phyloP scores from a whole-genome alignment of 108 stramenopile species.

The Stephanodiscus triporus region DNA sequence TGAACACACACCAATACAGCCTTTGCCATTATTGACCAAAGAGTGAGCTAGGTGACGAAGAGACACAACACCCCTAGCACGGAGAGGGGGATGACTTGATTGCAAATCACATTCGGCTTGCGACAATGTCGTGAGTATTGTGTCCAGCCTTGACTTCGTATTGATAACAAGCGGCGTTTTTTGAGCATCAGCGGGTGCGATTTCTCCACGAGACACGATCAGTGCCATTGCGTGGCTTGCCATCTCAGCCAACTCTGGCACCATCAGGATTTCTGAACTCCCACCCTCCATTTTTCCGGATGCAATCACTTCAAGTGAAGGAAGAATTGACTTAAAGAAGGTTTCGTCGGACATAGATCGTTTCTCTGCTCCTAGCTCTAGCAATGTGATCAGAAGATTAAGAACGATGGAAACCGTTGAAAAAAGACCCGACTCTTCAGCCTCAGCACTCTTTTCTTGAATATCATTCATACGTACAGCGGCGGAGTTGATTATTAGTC shows the following conservation, averaged over 20 bases:
- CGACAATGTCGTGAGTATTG: conserved; percentile 30
- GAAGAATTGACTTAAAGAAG: conserved; percentile 53
- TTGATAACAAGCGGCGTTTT: not conserved
- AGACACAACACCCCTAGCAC: conserved; percentile 75
- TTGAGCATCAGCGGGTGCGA: not conserved
- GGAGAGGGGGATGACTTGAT: conserved; percentile 75
- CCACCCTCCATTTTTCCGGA: conserved; percentile 8
- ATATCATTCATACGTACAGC: conserved; percentile 14
- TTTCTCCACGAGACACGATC: conserved; percentile 54
- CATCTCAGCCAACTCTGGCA: conserved; percentile 73
- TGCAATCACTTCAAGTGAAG: conserved; percentile 48
- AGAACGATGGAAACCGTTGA: conserved; percentile 70
- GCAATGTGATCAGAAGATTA: conserved; percentile 72
- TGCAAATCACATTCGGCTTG: conserved; percentile 61
- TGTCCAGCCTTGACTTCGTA: conserved; percentile 18
- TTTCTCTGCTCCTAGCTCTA: conserved; percentile 70
- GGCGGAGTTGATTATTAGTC: conserved; percentile 37
- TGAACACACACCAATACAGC: not conserved
- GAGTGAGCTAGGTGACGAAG: conserved; percentile 70
- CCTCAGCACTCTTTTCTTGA: not conserved
- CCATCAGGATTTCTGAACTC: not conserved
- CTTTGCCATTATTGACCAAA: conserved; percentile 26
- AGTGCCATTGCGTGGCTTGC: conserved; percentile 80
- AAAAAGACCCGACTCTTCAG: conserved; percentile 41
- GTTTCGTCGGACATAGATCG: conserved; percentile 63